Conservation (phyloP, 768 basidiomycete species). For the Crepidotus variabilis region DNA sequence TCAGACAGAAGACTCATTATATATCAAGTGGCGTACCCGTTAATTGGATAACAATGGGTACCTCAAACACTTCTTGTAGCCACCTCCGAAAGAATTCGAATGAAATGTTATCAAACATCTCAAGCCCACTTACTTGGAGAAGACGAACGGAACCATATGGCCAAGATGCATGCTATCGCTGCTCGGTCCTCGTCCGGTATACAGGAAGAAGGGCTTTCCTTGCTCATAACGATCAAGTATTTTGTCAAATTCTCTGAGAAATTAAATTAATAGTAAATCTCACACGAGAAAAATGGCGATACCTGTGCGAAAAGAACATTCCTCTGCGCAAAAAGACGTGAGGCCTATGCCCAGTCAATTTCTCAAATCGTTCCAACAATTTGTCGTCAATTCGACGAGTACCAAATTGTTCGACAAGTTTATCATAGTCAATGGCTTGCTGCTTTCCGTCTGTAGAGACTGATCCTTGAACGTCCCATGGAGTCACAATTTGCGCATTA, state of each 20-base stretch:
- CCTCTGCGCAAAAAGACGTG: slow-evolving; percentile 87
- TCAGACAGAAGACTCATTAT: neutral
- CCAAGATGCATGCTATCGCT: slow-evolving; percentile 97
- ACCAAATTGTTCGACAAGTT: slow-evolving; percentile 91
- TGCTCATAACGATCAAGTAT: slow-evolving; percentile 96
- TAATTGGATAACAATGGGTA: slow-evolving; percentile 91
- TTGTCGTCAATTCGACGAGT: slow-evolving; percentile 76
- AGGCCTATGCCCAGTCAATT: slow-evolving; percentile 81
- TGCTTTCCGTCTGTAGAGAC: slow-evolving; percentile 87
- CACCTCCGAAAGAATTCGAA: slow-evolving; percentile 49
- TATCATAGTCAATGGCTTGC: slow-evolving; percentile 94
- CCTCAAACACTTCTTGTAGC: slow-evolving; percentile 94
- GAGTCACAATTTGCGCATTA: slow-evolving; percentile 81
- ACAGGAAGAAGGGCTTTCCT: slow-evolving; percentile 95
- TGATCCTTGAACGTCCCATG: slow-evolving; percentile 96
- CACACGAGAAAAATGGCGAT: slow-evolving; percentile 17
- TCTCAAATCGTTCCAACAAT: slow-evolving; percentile 86
- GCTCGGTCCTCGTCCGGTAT: slow-evolving; percentile 95
- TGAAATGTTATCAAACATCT: neutral
- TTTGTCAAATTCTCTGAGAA: slow-evolving; percentile 81
- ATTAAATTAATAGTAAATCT: neutral
- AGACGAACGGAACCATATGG: slow-evolving; percentile 95
- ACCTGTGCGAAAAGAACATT: slow-evolving; percentile 99
- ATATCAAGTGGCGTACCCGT: slow-evolving; percentile 55
- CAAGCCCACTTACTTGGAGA: slow-evolving; percentile 75